Conservation (phyloP, 176 grass and related monocot species). For the Avena insularis region DNA sequence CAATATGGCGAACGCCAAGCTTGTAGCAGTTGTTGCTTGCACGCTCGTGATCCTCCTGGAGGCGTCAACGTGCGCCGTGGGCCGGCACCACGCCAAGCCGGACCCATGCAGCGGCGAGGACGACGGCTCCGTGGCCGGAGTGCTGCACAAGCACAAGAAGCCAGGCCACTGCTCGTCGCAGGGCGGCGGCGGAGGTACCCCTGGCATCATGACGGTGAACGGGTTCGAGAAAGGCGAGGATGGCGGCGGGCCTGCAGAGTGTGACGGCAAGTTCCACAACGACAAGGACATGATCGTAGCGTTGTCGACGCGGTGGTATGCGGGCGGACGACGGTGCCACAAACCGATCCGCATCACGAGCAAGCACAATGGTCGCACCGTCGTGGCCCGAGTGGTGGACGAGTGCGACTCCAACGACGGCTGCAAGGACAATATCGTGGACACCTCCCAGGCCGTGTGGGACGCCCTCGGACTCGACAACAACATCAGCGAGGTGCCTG, state of each 20-base stretch:
- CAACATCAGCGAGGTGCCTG: slow-evolving; percentile 18
- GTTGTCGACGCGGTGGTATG: too few species aligned
- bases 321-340: too few species aligned
- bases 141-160: neutral
- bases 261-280: too few species aligned
- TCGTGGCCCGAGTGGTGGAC: too few species aligned
- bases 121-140: neutral
- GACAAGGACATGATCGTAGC: too few species aligned
- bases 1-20: slow-evolving; percentile 13
- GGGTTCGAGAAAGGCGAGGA: neutral
- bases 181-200: neutral
- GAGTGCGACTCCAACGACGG: neutral
- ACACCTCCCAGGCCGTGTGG: slow-evolving; percentile 55
- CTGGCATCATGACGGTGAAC: too few species aligned
- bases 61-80: too few species aligned
- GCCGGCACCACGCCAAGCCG: too few species aligned
- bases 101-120: neutral
- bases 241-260: neutral
- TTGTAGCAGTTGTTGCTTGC: neutral
- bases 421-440: slow-evolving; percentile 50
- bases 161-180: neutral
- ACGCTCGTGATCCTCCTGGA: too few species aligned
- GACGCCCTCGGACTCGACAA: slow-evolving; percentile 49
- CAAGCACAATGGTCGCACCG: too few species aligned
- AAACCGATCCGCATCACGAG: too few species aligned